phyloP scores from a whole-genome alignment of 1,284 basidiomycete genomes.

The Mycosarcoma maydis region DNA sequence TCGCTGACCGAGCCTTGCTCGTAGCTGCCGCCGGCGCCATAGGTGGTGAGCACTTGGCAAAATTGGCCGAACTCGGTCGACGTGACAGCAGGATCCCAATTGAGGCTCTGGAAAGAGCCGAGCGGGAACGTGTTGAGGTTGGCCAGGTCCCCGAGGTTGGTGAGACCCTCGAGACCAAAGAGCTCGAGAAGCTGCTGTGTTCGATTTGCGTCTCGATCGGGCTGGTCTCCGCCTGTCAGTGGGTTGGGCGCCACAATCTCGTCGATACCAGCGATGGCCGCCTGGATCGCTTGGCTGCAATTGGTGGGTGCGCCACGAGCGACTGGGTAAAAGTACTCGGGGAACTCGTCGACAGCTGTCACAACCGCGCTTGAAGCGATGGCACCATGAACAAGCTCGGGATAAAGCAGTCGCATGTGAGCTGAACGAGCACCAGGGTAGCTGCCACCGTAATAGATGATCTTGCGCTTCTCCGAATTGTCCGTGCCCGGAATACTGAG shows the following conservation, averaged over 20 bases:
- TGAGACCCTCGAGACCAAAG: conserved; percentile 49
- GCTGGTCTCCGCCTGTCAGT: conserved; percentile 43
- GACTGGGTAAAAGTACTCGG: conserved; percentile 83
- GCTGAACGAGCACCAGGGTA: conserved; percentile 94
- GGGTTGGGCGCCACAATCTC: conserved; percentile 57
- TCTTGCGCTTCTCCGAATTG: conserved; percentile 71
- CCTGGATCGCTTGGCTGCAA: conserved; percentile 78
- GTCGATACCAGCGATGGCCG: conserved; percentile 65
- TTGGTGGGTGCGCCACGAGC: conserved; percentile 77
- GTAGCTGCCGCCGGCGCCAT: conserved; percentile 27
- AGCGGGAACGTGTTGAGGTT: conserved; percentile 56
- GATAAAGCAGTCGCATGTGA: conserved; percentile 87
- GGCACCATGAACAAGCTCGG: conserved; percentile 86
- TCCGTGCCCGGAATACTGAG: conserved; percentile 79
- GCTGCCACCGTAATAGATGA: conserved; percentile 88
- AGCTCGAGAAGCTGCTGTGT: conserved; percentile 42
- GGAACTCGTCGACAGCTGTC: conserved; percentile 63
- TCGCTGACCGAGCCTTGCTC: conserved; percentile 5
- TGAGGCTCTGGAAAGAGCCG: conserved; percentile 58
- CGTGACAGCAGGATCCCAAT: conserved; percentile 54
- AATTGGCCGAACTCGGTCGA: conserved; percentile 47
- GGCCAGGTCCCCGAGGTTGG: conserved; percentile 52
- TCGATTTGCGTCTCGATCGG: conserved; percentile 33
- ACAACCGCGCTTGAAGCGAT: conserved; percentile 76
- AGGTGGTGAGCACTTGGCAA: conserved; percentile 39